Conservation (phyloP, 371 early-diverging fungal genomes). For the Syncephalis plumigaleata region DNA sequence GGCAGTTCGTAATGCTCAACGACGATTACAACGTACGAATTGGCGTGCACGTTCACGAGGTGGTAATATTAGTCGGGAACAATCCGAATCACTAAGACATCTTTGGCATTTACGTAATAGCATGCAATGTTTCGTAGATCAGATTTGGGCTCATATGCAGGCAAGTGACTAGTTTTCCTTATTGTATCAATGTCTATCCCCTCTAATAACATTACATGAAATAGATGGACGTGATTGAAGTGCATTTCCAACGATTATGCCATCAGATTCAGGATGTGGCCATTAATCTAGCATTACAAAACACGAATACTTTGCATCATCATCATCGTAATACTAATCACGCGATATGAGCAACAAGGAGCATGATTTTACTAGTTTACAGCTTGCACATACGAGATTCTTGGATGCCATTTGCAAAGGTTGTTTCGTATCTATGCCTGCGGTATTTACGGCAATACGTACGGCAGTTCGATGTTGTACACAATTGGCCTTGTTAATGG, state of each 20-base stretch:
- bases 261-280: constrained; percentile 8
- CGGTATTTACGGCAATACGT: constrained; percentile 10
- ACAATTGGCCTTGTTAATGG: background rate
- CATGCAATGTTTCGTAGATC: constrained; percentile 58
- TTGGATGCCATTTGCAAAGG: background rate
- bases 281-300: constrained; percentile 1
- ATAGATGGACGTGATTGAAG: constrained; percentile 47
- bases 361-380: background rate
- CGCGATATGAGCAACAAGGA: background rate
- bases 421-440: background rate
- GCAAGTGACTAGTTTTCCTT: constrained; percentile 13
- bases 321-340: too few species aligned
- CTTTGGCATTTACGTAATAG: constrained; percentile 16
- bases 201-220: background rate
- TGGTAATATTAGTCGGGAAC: constrained; percentile 15
- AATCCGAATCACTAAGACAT: too few species aligned
- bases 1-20: constrained; percentile 21
- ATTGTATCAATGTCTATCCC: background rate
- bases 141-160: constrained; percentile 61
- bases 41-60: constrained; percentile 4
- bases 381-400: background rate
- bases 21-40: constrained; percentile 23
- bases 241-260: constrained; percentile 17
- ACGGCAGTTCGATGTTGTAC: constrained; percentile 8
- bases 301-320: too few species aligned